Evolutionary conservation across 2,329 filamentous ascomycete genomes (phyloP), one percentile per base, ranked within the genome.

Genomic region (Fusarium udum): DNA sequence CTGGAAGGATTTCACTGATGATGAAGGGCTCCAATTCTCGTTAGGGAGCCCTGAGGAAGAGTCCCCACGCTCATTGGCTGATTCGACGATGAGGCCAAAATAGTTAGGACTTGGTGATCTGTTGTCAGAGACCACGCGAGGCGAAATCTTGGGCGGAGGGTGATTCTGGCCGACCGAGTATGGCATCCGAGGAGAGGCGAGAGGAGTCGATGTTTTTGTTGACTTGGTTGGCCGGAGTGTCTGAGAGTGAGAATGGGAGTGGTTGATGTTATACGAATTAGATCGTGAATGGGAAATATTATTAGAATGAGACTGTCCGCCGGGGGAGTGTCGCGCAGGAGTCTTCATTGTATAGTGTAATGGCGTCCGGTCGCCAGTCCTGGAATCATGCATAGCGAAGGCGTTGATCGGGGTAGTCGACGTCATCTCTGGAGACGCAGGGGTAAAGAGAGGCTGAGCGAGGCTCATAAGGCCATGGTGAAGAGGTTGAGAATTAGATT

Each of bases 31-130:
- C 92, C 93, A 95, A 81, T 93, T 93, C 73, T 90, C 90, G 64
- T 89, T 89, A 3, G 91, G 87, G 70, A 92, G 85, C 39, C 86
- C 86, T 9, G 87, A 88, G 6, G 92, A 92, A 56, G 91, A 92
- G 60, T 92, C 91, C 69, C 91, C 87, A 31, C 88, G 85, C 69
- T 93, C 90, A 62, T 83, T 85, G 51, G 84, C 82, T 26, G 89
- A 81, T 66, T 94, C 91, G 71, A 93, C 84, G 36, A 91, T 85
- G 67, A 97, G 89, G 63, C 93, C 93, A 80, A 97, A 97, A 82
- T 97, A 97, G 80, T 95, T 97, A 18, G 94, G 93, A 79, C 93
- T 95, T 15, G 90, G 84, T 3, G 87, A 83, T 70, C 86, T 84
- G 22, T 78, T 79, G 45, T 86, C 84, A 4, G 78, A 64, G 10